Conservation (phyloP, 208 protist species). For the Leishmania lainsoni region DNA sequence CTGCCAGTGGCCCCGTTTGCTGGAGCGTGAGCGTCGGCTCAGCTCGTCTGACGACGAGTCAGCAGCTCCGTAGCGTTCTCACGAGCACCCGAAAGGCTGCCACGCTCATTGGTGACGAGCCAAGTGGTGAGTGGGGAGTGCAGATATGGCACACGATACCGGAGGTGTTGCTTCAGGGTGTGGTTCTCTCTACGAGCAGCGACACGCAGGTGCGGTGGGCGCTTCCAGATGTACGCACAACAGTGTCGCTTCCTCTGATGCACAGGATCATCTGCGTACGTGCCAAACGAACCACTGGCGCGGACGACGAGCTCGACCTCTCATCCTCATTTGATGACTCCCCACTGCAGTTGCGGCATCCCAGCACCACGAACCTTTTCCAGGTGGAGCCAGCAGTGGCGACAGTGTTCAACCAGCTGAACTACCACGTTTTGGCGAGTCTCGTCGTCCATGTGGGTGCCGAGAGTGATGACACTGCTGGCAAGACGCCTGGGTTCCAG, state of each 20-base stretch:
- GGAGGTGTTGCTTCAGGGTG: neutral
- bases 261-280: conserved; percentile 26
- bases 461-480: neutral
- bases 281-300: neutral
- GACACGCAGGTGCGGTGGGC: conserved; percentile 8
- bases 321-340: neutral
- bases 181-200: conserved; percentile 11
- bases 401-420: conserved; percentile 14
- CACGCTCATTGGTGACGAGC: conserved; percentile 17
- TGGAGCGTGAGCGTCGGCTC: conserved; percentile 14
- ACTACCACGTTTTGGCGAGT: conserved; percentile 23
- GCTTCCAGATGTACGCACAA: conserved; percentile 7
- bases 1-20: neutral
- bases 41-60: conserved; percentile 3
- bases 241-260: conserved; percentile 15
- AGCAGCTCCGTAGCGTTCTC: conserved; percentile 17
- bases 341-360: neutral
- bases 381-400: conserved; percentile 22
- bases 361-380: conserved; percentile 16
- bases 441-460: conserved; percentile 13
- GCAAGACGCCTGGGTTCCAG: neutral
- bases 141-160: conserved; percentile 25
- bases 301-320: neutral
- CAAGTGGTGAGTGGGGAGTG: conserved; percentile 12
- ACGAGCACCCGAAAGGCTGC: conserved; percentile 15